Evolutionary conservation across 2,329 filamentous ascomycete species (phyloP).

Genomic region (Aspergillus flavus): DNA sequence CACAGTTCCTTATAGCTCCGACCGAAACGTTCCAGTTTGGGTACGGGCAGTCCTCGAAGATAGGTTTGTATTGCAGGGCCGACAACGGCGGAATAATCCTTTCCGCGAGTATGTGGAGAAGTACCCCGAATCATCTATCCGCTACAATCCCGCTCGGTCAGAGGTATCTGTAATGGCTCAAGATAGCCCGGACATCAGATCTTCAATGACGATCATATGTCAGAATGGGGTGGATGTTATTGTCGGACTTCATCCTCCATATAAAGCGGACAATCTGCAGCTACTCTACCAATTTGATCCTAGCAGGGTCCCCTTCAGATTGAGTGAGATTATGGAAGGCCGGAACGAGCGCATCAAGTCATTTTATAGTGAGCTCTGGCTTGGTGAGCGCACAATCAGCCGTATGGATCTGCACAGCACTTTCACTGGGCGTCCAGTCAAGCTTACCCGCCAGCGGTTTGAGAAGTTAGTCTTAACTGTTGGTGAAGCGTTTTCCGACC

Average conservation of each 20-base stretch:
- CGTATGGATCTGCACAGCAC: conserved; percentile 71
- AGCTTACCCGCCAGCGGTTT: conserved; percentile 57
- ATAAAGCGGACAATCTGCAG: conserved; percentile 58
- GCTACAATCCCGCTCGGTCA: conserved; percentile 4
- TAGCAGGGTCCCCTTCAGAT: conserved; percentile 85
- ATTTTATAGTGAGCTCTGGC: conserved; percentile 97
- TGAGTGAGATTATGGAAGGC: conserved; percentile 87
- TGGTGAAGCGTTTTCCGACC: conserved; percentile 15
- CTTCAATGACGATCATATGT: conserved; percentile 10
- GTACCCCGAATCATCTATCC: conserved; percentile 3
- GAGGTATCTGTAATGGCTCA: conserved; percentile 8
- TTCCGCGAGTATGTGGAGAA: conserved; percentile 12
- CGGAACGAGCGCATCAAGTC: conserved; percentile 96
- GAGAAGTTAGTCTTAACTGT: conserved; percentile 53
- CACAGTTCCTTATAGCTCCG: not conserved
- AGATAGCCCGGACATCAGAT: not conserved
- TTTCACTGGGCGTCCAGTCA: conserved; percentile 67
- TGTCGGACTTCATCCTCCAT: conserved; percentile 10
- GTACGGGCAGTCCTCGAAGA: conserved; percentile 15
- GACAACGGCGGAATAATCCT: conserved; percentile 14
- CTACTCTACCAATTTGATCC: conserved; percentile 87
- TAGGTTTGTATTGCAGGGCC: conserved; percentile 8
- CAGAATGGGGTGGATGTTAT: conserved; percentile 14
- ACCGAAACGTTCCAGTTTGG: conserved; percentile 12
- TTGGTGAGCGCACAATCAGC: conserved; percentile 75